A percentile compares a stretch with the other conserved stretches of the same genome.
phyloP scores from a whole-genome alignment of 2,329 filamentous ascomycete genomes.

The Neospermospora avenae region DNA sequence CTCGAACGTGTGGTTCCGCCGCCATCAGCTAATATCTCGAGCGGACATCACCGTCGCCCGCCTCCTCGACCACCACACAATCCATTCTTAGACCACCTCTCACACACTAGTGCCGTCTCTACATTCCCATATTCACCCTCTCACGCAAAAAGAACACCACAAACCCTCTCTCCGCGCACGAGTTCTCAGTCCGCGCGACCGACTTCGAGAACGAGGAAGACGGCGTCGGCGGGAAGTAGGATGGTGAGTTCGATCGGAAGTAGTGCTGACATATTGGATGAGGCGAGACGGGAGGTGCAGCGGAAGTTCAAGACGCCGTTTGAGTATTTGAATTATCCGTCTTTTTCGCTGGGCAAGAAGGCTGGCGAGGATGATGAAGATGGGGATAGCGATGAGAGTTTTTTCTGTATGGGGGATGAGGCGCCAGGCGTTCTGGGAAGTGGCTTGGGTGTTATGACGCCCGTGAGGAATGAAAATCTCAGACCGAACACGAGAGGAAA shows the following conservation, averaged over 20 bases:
- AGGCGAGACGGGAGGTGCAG: constrained; percentile 14
- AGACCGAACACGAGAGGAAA: background rate
- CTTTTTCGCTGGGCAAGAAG: constrained; percentile 4
- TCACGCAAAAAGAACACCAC: background rate
- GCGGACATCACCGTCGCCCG: background rate
- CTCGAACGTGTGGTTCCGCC: constrained; percentile 13
- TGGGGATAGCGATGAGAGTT: constrained; percentile 10
- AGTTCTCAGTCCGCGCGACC: background rate
- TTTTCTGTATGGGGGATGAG: constrained; percentile 20
- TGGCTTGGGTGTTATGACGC: background rate
- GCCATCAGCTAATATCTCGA: background rate
- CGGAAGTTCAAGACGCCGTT: constrained; percentile 16
- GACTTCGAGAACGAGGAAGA: constrained; percentile 1
- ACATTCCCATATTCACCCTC: no score
- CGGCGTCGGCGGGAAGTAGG: constrained; percentile 6
- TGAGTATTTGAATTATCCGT: constrained; percentile 10
- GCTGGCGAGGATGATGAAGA: background rate
- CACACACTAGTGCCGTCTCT: background rate
- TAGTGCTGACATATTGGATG: constrained; percentile 15
- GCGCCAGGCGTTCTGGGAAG: background rate
- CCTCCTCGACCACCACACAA: background rate
- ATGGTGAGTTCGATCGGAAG: constrained; percentile 13
- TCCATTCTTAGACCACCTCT: background rate
- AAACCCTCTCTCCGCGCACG: background rate
- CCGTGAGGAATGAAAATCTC: background rate